Conservation (phyloP, 768 basidiomycete species). For the Kwoniella mangroviensis region DNA sequence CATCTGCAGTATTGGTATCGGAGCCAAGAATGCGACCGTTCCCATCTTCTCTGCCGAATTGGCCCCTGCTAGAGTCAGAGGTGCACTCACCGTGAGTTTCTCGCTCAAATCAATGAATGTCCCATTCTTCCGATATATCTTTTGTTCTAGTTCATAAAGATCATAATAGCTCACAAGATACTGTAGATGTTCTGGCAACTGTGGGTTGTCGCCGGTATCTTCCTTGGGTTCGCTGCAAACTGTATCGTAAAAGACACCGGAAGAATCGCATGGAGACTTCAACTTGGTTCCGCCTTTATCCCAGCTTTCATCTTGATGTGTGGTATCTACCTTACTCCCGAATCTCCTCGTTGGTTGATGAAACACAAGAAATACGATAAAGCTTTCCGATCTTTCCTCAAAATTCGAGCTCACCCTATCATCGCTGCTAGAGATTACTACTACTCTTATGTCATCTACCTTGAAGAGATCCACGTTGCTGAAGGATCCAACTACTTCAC, state of each 20-base stretch:
- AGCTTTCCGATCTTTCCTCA: conserved; percentile 57
- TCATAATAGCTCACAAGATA: background rate
- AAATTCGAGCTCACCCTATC: conserved; percentile 56
- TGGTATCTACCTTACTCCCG: conserved; percentile 55
- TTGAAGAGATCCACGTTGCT: conserved; percentile 54
- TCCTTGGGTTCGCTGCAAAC: conserved; percentile 56
- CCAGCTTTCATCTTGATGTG: conserved; percentile 45
- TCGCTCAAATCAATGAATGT: too few species aligned
- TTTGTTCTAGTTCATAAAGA: background rate
- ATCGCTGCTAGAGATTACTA: conserved; percentile 60
- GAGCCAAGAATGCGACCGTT: conserved; percentile 60
- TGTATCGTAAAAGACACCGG: conserved; percentile 53
- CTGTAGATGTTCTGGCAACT: conserved; percentile 76
- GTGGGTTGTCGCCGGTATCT: conserved; percentile 57
- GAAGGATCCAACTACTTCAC: conserved; percentile 54
- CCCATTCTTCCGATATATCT: background rate
- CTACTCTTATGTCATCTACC: conserved; percentile 58
- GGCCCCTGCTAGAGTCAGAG: conserved; percentile 80
- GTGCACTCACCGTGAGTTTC: conserved; percentile 68
- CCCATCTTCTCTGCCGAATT: conserved; percentile 80
- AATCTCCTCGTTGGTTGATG: conserved; percentile 60
- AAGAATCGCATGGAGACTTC: conserved; percentile 59
- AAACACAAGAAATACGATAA: conserved; percentile 58
- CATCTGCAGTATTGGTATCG: conserved; percentile 43
- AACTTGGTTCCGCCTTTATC: conserved; percentile 59